Evolutionary conservation across 2,329 filamentous ascomycete genomes (phyloP), one percentile per base, ranked within the genome.

Genomic region (Aspergillus ibericus): DNA sequence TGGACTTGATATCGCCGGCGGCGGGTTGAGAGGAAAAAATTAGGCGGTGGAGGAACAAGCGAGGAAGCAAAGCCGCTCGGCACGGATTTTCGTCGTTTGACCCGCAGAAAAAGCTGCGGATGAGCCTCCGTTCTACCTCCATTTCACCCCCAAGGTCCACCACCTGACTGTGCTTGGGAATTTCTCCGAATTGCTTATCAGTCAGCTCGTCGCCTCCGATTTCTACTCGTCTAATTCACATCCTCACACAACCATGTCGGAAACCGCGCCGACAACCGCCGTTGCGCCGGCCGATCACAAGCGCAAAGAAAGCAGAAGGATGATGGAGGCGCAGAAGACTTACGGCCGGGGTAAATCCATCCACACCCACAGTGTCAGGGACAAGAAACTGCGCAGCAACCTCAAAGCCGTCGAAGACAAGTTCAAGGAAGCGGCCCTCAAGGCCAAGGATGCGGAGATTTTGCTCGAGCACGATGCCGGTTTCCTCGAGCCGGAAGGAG

Each of bases 401-500:
- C 79, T 99, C 51, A 88, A 87, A 71, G 82, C 82, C 1, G 83
- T 97, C 47, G 95, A 99, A 73, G 80, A 80, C 59, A 95, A 95
- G 75, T 93, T 92, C 77, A 86, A 92, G 69, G 85, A 89, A 67
- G 93, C 93, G 1, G 81, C 90, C 0, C 76, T 96, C 35, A 88
- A 90, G 74, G 92, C 95, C 15, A 96, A 62, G 77, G 93, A 97
- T 81, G 92, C 93, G 20, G 95, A 99, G 77, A 95, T 99, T 58
- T 79, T 99, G 67, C 85, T 96, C 55, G 93, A 98, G 76, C 91
- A 96, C 73, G 85, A 88, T 6, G 80, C 84, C 10, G 95, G 95
- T 6, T 96, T 96, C 68, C 80, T 99, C 56, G 91, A 98, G 75
- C 83, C 93, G 1, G 95, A 99, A 74, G 84, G 84, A 25, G 93